A percentile compares a stretch with the other conserved stretches of the same genome.
phyloP scores from a whole-genome alignment of 2,329 filamentous ascomycete species.

The Bipolaris oryzae region DNA sequence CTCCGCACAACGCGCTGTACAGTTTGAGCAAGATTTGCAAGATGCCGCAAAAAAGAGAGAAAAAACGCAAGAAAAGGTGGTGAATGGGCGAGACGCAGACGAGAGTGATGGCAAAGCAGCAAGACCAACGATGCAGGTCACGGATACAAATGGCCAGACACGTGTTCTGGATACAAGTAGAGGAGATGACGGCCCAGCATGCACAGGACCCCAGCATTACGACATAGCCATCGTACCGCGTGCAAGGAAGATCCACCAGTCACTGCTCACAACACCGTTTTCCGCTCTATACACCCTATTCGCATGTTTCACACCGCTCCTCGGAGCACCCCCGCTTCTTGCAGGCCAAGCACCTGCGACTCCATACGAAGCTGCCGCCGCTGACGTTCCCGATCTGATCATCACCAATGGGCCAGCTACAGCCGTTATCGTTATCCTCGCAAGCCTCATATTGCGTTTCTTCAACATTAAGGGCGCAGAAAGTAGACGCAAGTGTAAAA shows the following conservation, averaged over 20 bases:
- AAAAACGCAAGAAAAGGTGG: slow-evolving; percentile 1
- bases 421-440: slow-evolving; percentile 74
- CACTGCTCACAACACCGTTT: slow-evolving; percentile 73
- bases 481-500: slow-evolving; percentile 64
- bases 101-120: neutral
- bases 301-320: slow-evolving; percentile 65
- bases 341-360: slow-evolving; percentile 12
- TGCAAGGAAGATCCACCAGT: slow-evolving; percentile 82
- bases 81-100: neutral
- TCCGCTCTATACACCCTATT: slow-evolving; percentile 70
- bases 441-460: slow-evolving; percentile 62
- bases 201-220: slow-evolving; percentile 54
- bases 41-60: slow-evolving; percentile 18
- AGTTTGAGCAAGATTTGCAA: slow-evolving; percentile 63
- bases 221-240: slow-evolving; percentile 73
- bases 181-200: slow-evolving; percentile 8
- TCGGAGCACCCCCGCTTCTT: slow-evolving; percentile 34
- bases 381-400: slow-evolving; percentile 72
- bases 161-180: neutral
- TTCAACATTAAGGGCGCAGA: slow-evolving; percentile 50
- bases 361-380: slow-evolving; percentile 22
- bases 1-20: slow-evolving; percentile 66
- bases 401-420: slow-evolving; percentile 90
- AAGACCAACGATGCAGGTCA: slow-evolving; percentile 5
- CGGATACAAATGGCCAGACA: slow-evolving; percentile 6